Percentiles rank a stretch among this genome's conserved stretches.
phyloP scores from a whole-genome alignment of 163 green algal species.

The Scenedesmus sp. region DNA sequence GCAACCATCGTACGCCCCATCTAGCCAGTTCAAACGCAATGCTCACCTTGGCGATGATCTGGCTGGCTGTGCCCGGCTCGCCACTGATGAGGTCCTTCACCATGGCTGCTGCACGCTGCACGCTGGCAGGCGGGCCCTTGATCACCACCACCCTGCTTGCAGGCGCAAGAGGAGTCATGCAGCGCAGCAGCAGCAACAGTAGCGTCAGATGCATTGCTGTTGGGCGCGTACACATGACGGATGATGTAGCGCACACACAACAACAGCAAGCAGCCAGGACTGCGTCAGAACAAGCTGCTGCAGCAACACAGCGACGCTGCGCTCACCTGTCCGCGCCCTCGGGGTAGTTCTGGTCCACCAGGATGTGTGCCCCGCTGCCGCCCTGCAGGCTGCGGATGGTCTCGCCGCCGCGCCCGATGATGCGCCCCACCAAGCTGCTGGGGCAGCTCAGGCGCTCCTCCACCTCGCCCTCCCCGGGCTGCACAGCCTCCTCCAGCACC shows the following conservation, averaged over 20 bases:
- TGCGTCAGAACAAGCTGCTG: background rate
- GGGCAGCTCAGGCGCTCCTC: slow-evolving; percentile 83
- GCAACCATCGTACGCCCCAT: background rate
- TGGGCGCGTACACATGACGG: no score
- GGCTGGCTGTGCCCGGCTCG: slow-evolving; percentile 80
- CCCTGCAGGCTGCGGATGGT: slow-evolving; percentile 96
- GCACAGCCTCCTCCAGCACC: background rate
- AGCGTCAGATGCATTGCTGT: background rate
- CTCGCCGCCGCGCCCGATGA: slow-evolving; percentile 97
- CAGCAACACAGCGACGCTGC: background rate
- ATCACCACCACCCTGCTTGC: slow-evolving; percentile 82
- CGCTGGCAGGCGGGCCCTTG: slow-evolving; percentile 75
- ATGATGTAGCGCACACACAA: background rate
- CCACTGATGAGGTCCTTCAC: slow-evolving; percentile 88
- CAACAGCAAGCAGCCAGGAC: background rate
- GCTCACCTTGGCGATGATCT: slow-evolving; percentile 87
- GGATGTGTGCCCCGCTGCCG: slow-evolving; percentile 79
- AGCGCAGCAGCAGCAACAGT: slow-evolving; percentile 41
- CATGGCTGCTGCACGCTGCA: slow-evolving; percentile 80
- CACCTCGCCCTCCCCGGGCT: slow-evolving; percentile 64
- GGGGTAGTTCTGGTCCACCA: slow-evolving; percentile 85
- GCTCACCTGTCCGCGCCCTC: slow-evolving; percentile 59
- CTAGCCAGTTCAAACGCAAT: no score
- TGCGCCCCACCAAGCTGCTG: slow-evolving; percentile 88
- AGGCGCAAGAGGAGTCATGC: background rate